phyloP scores from a whole-genome alignment of 805 yeast species.

The Torulaspora delbrueckii region DNA sequence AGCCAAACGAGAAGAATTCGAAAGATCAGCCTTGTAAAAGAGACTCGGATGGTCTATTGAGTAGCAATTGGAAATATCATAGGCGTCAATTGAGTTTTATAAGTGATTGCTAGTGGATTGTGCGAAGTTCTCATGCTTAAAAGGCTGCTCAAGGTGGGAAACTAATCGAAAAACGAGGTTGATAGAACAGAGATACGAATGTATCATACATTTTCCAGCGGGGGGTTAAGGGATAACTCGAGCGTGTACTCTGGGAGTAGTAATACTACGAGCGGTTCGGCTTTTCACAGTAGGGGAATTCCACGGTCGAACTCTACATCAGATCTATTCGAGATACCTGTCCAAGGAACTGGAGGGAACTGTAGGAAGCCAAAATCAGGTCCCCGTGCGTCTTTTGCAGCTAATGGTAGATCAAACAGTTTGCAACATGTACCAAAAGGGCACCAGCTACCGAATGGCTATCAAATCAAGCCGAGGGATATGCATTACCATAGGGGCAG shows the following conservation, averaged over 20 bases:
- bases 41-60: neutral
- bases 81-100: neutral
- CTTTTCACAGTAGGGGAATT: constrained; percentile 8
- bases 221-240: constrained; percentile 6
- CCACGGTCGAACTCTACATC: constrained; percentile 28
- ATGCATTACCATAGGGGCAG: neutral
- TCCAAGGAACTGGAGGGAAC: neutral
- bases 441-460: neutral
- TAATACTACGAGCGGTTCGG: constrained; percentile 1
- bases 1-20: neutral
- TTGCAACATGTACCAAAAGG: neutral
- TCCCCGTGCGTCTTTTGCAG: neutral
- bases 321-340: constrained; percentile 21
- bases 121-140: neutral
- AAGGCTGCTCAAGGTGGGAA: neutral
- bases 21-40: neutral
- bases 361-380: constrained; percentile 5
- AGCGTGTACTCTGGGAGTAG: constrained; percentile 15
- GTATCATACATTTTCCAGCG: constrained; percentile 7
- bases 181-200: constrained; percentile 2
- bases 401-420: neutral
- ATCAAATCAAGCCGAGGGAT: neutral
- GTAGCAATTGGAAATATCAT: neutral
- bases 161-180: neutral
- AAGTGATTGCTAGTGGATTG: neutral